Base-by-base conservation (phyloP, 2,329 filamentous ascomycete species). In the Fusarium sp. region DNA sequence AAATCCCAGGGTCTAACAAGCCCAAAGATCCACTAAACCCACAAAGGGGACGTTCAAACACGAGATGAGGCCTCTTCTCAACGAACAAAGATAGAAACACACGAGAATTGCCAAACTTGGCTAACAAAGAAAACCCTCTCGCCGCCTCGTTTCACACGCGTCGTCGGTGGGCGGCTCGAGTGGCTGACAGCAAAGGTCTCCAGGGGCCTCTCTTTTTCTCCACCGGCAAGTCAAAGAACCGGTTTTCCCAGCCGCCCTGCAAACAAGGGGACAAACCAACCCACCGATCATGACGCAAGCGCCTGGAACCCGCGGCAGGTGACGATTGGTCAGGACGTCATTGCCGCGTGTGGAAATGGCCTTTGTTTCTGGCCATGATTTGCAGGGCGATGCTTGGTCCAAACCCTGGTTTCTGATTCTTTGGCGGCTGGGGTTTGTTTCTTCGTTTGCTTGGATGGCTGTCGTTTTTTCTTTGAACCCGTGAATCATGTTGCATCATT, bases 291-390 rank as follows among this genome's bases (percentile, higher is more conserved):
- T 74, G 72, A 74, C 72, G 72, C 72, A 74, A 74, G 71, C 72
- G 71, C 72, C 47, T 54, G 6, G 16, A 18, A 20, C 29, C 38
- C 67, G 67, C 73, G 70, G 67, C 35, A 60, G 67, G 6, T 24
- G 29, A 40, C 64, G 54, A 65, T 65, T 65, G 62, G 62, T 20
- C 40, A 14, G 27, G n/a, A 34, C 27, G 34, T 16, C 24, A 20
- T 31, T 31, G 42, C 50, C 42, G 42, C 58, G 27, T 29, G 40
- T 34, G 40, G 27, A 20, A 42, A 27, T 24, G 66, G 24, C 50
- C 72, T 67, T 64, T 73, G 62, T 73, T 75, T 71, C 40, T 67
- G 72, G 72, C 14, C 66, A 74, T 74, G 72, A 74, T 74, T 75
- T 74, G 72, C 72, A 67, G 38, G 66, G 63, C 72, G 72, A 75